These are phyloP conservation scores for Physaria fendleri DNA, from an alignment of 345 rosid genomes.

Conservation along the genomic window DNA sequence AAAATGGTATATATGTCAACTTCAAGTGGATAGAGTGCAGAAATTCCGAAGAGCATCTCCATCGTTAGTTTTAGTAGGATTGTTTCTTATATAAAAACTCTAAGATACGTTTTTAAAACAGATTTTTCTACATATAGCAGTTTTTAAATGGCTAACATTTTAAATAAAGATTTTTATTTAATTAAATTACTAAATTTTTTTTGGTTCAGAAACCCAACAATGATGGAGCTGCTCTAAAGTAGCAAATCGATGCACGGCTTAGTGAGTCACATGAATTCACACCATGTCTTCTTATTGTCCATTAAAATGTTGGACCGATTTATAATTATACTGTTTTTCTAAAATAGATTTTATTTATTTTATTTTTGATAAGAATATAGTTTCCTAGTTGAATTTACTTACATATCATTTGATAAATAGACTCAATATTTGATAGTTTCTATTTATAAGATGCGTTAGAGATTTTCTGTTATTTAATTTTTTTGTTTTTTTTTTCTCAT, in stretches of 20 bases:
- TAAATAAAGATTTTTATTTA: no score
- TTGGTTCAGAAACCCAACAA: no score
- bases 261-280: constrained; percentile 11
- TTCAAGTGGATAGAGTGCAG: constrained; percentile 20
- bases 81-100: no score
- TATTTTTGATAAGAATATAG: no score
- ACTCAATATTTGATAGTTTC: neutral
- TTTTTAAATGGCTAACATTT: no score
- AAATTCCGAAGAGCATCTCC: no score
- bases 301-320: constrained; percentile 9
- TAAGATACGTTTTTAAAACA: no score
- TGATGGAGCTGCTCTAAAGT: no score
- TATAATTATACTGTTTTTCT: neutral
- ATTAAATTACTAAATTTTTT: no score
- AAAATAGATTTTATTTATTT: no score
- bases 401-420: neutral
- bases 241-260: constrained; percentile 24
- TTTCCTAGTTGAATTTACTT: neutral
- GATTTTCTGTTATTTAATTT: neutral
- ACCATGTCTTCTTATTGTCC: constrained; percentile 3
- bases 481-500: neutral
- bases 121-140: no score
- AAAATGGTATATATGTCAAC: constrained; percentile 17
- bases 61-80: no score
- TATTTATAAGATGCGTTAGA: neutral